phyloP scores from a whole-genome alignment of 2,329 filamentous ascomycete species.

The Botrytis medusae region DNA sequence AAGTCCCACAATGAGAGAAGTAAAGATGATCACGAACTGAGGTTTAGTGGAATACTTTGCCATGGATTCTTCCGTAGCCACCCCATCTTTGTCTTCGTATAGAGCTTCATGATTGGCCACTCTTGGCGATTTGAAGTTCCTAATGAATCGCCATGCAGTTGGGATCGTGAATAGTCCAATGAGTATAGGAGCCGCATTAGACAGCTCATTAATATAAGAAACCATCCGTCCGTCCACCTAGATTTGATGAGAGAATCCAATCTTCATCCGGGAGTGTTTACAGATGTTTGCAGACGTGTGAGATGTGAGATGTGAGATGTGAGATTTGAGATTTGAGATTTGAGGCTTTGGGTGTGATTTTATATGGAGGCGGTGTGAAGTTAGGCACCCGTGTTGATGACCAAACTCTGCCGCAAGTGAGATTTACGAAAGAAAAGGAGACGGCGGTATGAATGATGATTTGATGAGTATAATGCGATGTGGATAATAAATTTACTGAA shows the following conservation, averaged over 20 bases:
- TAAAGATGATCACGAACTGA: conserved; percentile 53
- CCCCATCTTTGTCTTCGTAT: conserved; percentile 69
- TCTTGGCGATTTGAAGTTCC: conserved; percentile 26
- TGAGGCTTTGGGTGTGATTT: neutral
- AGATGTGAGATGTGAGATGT: neutral
- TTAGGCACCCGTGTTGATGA: conserved; percentile 7
- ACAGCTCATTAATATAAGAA: conserved; percentile 13
- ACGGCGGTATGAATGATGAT: neutral
- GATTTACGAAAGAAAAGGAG: neutral
- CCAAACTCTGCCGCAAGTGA: neutral
- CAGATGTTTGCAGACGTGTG: neutral
- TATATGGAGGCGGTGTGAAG: conserved; percentile 13
- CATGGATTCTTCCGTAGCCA: conserved; percentile 61
- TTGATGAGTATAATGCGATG: neutral
- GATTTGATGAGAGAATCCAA: conserved; percentile 1
- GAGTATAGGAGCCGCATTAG: conserved; percentile 19
- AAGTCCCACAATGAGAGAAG: conserved; percentile 53
- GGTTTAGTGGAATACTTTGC: conserved; percentile 59
- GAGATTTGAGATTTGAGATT: neutral
- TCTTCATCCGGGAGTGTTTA: conserved; percentile 1
- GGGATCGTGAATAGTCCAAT: conserved; percentile 31
- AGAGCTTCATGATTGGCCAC: conserved; percentile 23
- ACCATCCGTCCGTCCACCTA: conserved; percentile 20
- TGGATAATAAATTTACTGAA: neutral
- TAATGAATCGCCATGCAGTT: conserved; percentile 29